phyloP scores from a whole-genome alignment of 2,329 filamentous ascomycete genomes.

The Ceratocystiopsis minuta region DNA sequence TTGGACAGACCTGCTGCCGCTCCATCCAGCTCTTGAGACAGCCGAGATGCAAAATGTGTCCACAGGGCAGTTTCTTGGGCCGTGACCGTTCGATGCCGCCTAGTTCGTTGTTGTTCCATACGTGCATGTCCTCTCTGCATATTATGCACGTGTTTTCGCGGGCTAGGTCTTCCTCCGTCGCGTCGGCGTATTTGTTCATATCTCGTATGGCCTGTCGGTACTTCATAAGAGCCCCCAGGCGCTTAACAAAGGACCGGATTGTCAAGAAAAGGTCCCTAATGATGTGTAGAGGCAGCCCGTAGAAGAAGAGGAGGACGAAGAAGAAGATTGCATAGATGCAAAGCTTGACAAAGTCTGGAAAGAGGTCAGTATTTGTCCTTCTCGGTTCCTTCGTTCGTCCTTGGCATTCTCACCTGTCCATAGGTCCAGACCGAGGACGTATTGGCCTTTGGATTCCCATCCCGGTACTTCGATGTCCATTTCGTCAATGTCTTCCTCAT shows the following conservation, averaged over 20 bases:
- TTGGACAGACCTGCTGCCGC: conserved; percentile 91
- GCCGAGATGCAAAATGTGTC: conserved; percentile 84
- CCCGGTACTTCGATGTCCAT: conserved; percentile 89
- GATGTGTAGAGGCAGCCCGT: conserved; percentile 90
- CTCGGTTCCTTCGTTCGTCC: background rate
- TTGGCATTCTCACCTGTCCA: conserved; percentile 39
- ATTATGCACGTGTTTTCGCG: conserved; percentile 94
- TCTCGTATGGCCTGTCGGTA: conserved; percentile 85
- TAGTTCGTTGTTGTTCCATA: conserved; percentile 46
- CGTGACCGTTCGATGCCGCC: conserved; percentile 68
- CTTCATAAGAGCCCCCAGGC: conserved; percentile 71
- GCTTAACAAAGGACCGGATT: conserved; percentile 74
- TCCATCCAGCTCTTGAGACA: conserved; percentile 96
- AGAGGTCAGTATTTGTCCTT: conserved; percentile 1
- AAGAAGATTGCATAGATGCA: conserved; percentile 85
- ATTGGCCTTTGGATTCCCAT: conserved; percentile 92
- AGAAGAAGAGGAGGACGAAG: conserved; percentile 79
- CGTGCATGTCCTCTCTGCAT: conserved; percentile 86
- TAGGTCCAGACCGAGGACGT: conserved; percentile 76
- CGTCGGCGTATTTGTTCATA: conserved; percentile 90
- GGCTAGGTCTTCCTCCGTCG: conserved; percentile 66
- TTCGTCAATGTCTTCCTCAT: conserved; percentile 62
- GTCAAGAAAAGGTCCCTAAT: conserved; percentile 92
- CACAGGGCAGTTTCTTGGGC: conserved; percentile 91
- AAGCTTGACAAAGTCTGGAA: conserved; percentile 71